Evolutionary conservation across 2,329 filamentous ascomycete species (phyloP).

Genomic region (Gremmenia infestans): DNA sequence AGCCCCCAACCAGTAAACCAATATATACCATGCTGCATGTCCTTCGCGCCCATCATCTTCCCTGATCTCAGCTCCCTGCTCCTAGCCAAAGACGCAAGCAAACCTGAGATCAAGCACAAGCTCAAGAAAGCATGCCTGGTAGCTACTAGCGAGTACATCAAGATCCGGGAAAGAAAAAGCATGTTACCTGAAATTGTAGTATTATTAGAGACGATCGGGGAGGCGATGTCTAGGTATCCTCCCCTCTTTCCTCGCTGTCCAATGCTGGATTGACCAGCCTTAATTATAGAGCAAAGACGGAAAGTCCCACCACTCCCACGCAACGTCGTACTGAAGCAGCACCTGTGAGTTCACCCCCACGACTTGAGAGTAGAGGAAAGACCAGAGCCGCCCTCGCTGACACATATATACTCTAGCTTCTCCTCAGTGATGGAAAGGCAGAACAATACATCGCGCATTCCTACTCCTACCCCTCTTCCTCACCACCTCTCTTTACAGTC

Average conservation of each 20-base stretch:
- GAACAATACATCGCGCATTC: slow-evolving; percentile 17
- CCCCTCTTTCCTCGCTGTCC: neutral
- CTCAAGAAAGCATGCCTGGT: slow-evolving; percentile 6
- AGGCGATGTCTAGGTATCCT: slow-evolving; percentile 2
- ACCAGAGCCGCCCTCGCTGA: neutral
- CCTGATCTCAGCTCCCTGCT: neutral
- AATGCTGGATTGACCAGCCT: neutral
- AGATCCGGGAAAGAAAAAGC: slow-evolving; percentile 9
- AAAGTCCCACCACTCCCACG: neutral
- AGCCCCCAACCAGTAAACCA: neutral
- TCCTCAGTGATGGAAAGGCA: slow-evolving; percentile 22
- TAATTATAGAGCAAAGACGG: neutral
- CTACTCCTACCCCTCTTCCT: slow-evolving; percentile 3
- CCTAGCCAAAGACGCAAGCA: neutral
- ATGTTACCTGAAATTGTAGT: slow-evolving; percentile 9
- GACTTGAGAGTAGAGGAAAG: no score
- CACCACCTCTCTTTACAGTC: slow-evolving; percentile 6
- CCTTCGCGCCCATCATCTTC: slow-evolving; percentile 19
- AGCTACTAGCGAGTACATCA: slow-evolving; percentile 9
- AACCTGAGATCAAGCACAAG: slow-evolving; percentile 3
- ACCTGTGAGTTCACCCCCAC: slow-evolving; percentile 6
- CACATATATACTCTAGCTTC: slow-evolving; percentile 4
- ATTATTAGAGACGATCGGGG: slow-evolving; percentile 13
- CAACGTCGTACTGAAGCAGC: neutral
- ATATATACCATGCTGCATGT: slow-evolving; percentile 18